Evolutionary conservation across 495 filamentous ascomycete species (phyloP).

Genomic region (Penicillium cinerascens): DNA sequence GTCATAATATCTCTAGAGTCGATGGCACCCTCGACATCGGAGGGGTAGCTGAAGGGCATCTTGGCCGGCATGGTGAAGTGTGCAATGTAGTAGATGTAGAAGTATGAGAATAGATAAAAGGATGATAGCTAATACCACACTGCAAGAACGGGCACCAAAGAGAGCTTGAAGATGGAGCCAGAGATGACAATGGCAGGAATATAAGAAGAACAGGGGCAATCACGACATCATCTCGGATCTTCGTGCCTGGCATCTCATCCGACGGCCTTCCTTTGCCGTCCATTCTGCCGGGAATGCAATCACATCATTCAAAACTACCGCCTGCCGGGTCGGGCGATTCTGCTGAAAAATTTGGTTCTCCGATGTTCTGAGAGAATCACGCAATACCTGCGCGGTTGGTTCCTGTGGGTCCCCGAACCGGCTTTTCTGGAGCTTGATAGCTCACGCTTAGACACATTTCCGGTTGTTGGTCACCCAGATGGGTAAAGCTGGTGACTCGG

Average conservation of each 20-base stretch:
- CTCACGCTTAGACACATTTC: conserved; percentile 1
- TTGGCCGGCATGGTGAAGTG: conserved; percentile 41
- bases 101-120: background rate
- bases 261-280: conserved; percentile 16
- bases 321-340: conserved; percentile 22
- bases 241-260: conserved; percentile 26
- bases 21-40: conserved; percentile 33
- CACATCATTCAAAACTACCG: conserved; percentile 37
- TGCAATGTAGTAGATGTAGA: conserved; percentile 1
- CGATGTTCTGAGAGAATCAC: conserved; percentile 33
- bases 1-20: conserved; percentile 36
- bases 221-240: conserved; percentile 33
- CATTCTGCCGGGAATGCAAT: conserved; percentile 35
- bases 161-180: conserved; percentile 19
- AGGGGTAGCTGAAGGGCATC: conserved; percentile 36
- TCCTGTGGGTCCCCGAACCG: conserved; percentile 16
- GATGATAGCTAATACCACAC: conserved; percentile 2
- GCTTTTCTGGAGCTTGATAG: background rate
- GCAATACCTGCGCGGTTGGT: conserved; percentile 39
- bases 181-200: conserved; percentile 30
- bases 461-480: background rate
- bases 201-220: conserved; percentile 30
- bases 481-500: background rate
- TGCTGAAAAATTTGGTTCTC: conserved; percentile 14
- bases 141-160: conserved; percentile 11